Conservation (phyloP, 2,329 filamentous ascomycete genomes). For the Botrytis aclada region DNA sequence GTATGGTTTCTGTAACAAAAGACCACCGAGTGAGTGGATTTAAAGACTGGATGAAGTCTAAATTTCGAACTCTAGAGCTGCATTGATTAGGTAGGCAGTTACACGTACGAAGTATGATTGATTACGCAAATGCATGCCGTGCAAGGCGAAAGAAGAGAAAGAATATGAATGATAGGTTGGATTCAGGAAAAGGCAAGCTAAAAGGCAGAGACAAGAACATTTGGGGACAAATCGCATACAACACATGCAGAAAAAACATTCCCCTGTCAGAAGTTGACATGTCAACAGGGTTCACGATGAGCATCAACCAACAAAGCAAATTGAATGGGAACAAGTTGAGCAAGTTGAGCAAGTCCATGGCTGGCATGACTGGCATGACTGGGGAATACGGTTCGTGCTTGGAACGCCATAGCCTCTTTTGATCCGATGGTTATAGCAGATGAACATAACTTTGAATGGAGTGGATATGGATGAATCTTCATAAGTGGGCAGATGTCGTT, state of each 20-base stretch:
- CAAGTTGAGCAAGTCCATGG: neutral
- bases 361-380: neutral
- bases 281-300: slow-evolving; percentile 12
- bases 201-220: neutral
- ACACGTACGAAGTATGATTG: slow-evolving; percentile 11
- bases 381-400: neutral
- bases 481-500: slow-evolving; percentile 4
- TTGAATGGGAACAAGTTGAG: slow-evolving; percentile 5
- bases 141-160: slow-evolving; percentile 12
- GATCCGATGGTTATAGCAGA: neutral
- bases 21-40: neutral
- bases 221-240: slow-evolving; percentile 10
- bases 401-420: neutral
- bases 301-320: slow-evolving; percentile 12
- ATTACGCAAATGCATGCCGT: slow-evolving; percentile 1
- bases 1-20: neutral
- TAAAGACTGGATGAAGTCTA: slow-evolving; percentile 7
- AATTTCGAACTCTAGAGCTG: slow-evolving; percentile 5
- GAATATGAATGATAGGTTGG: slow-evolving; percentile 14
- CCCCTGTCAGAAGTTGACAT: slow-evolving; percentile 15
- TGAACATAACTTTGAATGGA: neutral
- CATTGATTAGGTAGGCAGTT: slow-evolving; percentile 8
- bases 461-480: slow-evolving; percentile 10
- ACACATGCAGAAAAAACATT: slow-evolving; percentile 19
- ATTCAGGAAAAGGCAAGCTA: neutral